These are phyloP conservation scores for Parasarocladium wereldwijsianum DNA, from an alignment of 2,329 filamentous ascomycete species.

Conservation along the genomic window DNA sequence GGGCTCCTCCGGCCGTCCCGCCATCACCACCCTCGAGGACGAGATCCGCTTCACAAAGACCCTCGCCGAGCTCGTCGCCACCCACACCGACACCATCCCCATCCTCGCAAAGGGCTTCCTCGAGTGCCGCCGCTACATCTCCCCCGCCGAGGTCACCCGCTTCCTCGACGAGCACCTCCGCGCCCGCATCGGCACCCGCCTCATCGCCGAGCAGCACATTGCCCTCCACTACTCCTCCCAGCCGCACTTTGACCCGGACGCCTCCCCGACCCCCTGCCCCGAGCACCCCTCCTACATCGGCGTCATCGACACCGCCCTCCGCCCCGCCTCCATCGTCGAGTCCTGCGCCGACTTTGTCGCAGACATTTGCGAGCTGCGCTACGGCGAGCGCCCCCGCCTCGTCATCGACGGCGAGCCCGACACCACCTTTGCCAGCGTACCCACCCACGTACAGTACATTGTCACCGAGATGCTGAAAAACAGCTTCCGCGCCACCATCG, in stretches of 20 bases:
- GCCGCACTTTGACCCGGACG: conserved; percentile 48
- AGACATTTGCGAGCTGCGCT: conserved; percentile 93
- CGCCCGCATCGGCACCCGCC: conserved; percentile 80
- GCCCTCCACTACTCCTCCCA: conserved; percentile 64
- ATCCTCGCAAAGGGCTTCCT: conserved; percentile 84
- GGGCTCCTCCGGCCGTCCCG: conserved; percentile 12
- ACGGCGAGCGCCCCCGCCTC: conserved; percentile 72
- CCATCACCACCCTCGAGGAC: conserved; percentile 57
- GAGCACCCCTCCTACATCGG: conserved; percentile 64
- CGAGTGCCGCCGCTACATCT: conserved; percentile 85
- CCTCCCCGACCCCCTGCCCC: conserved; percentile 33
- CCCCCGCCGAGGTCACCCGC: conserved; percentile 63
- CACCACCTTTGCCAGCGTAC: conserved; percentile 85
- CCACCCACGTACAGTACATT: conserved; percentile 95
- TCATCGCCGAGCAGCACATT: conserved; percentile 95
- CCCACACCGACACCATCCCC: conserved; percentile 88
- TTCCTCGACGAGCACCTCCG: conserved; percentile 92
- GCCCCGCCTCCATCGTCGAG: conserved; percentile 67
- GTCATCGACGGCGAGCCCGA: conserved; percentile 73
- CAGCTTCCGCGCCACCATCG: conserved; percentile 84
- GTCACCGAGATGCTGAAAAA: conserved; percentile 95
- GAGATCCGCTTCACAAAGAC: conserved; percentile 86
- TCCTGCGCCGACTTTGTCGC: conserved; percentile 81
- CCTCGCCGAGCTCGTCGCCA: conserved; percentile 87
- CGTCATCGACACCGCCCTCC: conserved; percentile 83